Evolutionary conservation across 176 grass and related monocot species (phyloP), one percentile per base, ranked within the genome.

Genomic region (Cenchrus americanus): DNA sequence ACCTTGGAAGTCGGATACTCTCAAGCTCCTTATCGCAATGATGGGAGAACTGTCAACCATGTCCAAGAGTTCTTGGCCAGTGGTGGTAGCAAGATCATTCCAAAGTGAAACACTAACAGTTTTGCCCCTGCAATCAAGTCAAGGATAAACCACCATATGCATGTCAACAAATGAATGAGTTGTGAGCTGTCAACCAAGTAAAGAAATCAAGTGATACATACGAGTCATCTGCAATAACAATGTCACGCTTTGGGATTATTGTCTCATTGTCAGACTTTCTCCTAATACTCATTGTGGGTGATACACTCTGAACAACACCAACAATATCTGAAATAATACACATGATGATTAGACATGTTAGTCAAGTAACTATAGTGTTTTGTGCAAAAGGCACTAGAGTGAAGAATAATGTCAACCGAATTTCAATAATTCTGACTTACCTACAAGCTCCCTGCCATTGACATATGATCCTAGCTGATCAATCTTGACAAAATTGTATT

Each of bases 1-100:
- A 95, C 96, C 96, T 96, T 96, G 93, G 66, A 90, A 99, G 41
- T 99, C 91, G 49, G 93, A 94, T 34, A 96, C 96, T 87, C 86
- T 96, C 6, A 99, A 83, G 85, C 89, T 83, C 84, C 95, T 99
- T 14, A 96, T 81, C 14, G 93, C 91, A 66, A 99, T 69, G 4
- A 94, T 55, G 40, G 96, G 96, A 13, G 87, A 73, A 80, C 89
- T 87, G 43, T 87, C 92, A 89, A 92, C 91, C 55, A 87, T 92
- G 80, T 96, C 93, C 78, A 99, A 83, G 69, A 99, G 90, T 66
- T 99, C 77, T 77, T 99, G 93, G n/a, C 96, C 96, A 75, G 80
- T 55, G 21, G 66, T 89, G 55, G 93, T 99, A 17, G 96, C 93
- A 86, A 96, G 96, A 89, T 99, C 91, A 80, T 92, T 94, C 96